phyloP scores from a whole-genome alignment of 2,329 filamentous ascomycete genomes.

The Alternaria alternata region DNA sequence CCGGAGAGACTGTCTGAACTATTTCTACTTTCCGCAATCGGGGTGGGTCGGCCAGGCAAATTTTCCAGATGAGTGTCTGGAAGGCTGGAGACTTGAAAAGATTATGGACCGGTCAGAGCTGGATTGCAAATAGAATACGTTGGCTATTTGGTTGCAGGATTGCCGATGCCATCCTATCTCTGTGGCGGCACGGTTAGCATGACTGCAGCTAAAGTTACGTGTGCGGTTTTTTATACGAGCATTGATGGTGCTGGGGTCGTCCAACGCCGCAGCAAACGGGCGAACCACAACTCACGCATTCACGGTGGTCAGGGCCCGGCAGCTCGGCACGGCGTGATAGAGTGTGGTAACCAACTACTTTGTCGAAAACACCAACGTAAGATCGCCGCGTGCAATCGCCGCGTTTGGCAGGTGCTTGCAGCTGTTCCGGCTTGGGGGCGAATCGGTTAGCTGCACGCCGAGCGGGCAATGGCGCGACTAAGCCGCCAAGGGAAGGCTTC shows the following conservation, averaged over 20 bases:
- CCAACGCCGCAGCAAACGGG: not conserved
- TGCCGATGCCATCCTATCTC: constrained; percentile 8
- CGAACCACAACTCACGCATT: constrained; percentile 12
- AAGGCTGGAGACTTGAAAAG: constrained; percentile 4
- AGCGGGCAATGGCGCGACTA: constrained; percentile 27
- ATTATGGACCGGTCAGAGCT: not conserved
- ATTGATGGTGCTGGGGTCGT: constrained; percentile 3
- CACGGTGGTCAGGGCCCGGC: constrained; percentile 9
- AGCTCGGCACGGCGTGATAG: constrained; percentile 18
- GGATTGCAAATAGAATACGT: not conserved
- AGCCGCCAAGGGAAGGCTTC: constrained; percentile 41
- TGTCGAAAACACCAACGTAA: constrained; percentile 30
- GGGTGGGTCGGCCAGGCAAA: constrained; percentile 22
- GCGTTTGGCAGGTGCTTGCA: constrained; percentile 37
- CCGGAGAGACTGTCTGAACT: constrained; percentile 1
- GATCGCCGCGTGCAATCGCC: constrained; percentile 23
- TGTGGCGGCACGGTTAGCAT: not conserved
- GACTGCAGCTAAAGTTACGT: constrained; percentile 3
- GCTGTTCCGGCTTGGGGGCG: constrained; percentile 11
- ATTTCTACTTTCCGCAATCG: constrained; percentile 6
- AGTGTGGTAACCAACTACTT: not conserved
- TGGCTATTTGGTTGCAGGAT: not conserved
- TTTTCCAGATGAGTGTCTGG: constrained; percentile 17
- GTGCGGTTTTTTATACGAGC: not conserved
- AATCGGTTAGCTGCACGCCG: constrained; percentile 14